Percentiles rank a stretch among this genome's conserved stretches.
phyloP scores from a whole-genome alignment of 1,139 yeast species.

The Suhomyces coccinellae region DNA sequence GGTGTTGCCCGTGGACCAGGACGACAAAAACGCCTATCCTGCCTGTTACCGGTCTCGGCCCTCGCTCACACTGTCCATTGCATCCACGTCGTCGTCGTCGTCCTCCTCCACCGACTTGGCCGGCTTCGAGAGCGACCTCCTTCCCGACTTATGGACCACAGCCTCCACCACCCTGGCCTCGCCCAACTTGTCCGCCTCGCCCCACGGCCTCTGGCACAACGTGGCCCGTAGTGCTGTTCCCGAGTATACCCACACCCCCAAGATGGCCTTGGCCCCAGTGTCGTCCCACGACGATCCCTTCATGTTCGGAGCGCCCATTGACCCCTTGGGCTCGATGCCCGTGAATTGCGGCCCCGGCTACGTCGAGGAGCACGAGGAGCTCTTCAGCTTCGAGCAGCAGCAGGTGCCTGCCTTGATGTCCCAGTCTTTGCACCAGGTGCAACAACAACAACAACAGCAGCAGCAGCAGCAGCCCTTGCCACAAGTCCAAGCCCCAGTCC shows the following conservation, averaged over 20 bases:
- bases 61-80: constrained; percentile 20
- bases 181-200: constrained; percentile 6
- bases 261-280: constrained; percentile 3
- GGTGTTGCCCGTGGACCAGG: constrained; percentile 14
- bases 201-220: background rate
- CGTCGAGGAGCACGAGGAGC: constrained; percentile 21
- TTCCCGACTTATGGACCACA: constrained; percentile 40
- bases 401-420: background rate
- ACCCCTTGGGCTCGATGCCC: background rate
- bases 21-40: constrained; percentile 5
- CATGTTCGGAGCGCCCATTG: constrained; percentile 11
- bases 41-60: constrained; percentile 2
- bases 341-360: background rate
- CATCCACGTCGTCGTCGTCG: constrained; percentile 25
- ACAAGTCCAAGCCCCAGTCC: background rate
- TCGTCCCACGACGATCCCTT: constrained; percentile 22
- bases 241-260: too few species aligned
- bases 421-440: background rate
- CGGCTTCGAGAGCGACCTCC: constrained; percentile 28
- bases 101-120: constrained; percentile 21
- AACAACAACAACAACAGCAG: background rate
- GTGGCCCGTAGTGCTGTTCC: too few species aligned
- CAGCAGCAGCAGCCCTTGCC: constrained; percentile 2
- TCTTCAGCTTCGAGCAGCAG: constrained; percentile 28
- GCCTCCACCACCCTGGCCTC: too few species aligned